These are phyloP conservation scores for Haplographium delicatum DNA, from an alignment of 495 filamentous ascomycete species.

Conservation along the genomic window DNA sequence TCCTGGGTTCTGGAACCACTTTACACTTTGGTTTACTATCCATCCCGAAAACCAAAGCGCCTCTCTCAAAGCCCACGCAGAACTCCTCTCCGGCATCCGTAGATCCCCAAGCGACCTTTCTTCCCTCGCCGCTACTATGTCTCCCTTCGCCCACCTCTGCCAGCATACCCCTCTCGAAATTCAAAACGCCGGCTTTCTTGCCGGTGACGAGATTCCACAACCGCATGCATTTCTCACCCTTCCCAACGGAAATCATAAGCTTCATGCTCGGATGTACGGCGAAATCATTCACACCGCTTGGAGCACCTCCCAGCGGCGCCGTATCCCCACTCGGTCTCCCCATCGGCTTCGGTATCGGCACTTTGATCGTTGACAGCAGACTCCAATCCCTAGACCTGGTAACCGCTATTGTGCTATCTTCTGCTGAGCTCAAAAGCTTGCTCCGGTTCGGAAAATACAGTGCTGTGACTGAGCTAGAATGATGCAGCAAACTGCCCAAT, in stretches of 20 bases:
- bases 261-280: conserved; percentile 95
- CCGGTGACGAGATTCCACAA: conserved; percentile 97
- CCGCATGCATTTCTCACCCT: conserved; percentile 84
- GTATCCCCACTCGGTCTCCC: conserved; percentile 90
- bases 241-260: conserved; percentile 85
- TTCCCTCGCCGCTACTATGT: conserved; percentile 76
- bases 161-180: conserved; percentile 66
- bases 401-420: conserved; percentile 85
- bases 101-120: conserved; percentile 73
- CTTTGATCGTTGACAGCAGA: conserved; percentile 83
- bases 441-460: conserved; percentile 78
- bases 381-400: conserved; percentile 85
- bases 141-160: conserved; percentile 68
- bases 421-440: conserved; percentile 78
- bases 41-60: conserved; percentile 78
- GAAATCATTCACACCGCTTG: conserved; percentile 89
- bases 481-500: conserved; percentile 80
- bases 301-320: conserved; percentile 72
- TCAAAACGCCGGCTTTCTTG: conserved; percentile 87
- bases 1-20: conserved; percentile 59
- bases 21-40: conserved; percentile 75
- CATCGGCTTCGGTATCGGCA: conserved; percentile 73
- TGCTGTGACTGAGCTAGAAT: conserved; percentile 70
- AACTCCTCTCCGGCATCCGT: conserved; percentile 68
- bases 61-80: conserved; percentile 82